Percentiles rank a stretch among this genome's conserved stretches.
phyloP scores from a whole-genome alignment of 2,329 filamentous ascomycete genomes.

The Paecilomyces variotii region DNA sequence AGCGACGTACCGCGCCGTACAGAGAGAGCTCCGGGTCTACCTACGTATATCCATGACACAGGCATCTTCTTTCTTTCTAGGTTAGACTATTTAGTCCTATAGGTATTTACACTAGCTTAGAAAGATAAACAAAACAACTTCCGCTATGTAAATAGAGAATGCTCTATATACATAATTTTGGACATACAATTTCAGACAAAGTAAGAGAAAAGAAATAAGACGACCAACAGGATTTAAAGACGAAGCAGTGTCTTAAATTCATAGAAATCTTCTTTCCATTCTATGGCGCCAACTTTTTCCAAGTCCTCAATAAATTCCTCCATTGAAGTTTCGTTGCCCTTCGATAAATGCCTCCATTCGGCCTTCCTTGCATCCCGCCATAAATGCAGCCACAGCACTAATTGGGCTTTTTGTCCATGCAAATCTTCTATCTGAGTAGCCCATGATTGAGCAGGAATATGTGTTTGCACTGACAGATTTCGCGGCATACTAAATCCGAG shows the following conservation, averaged over 20 bases:
- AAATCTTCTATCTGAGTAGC: slow-evolving; percentile 1
- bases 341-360: neutral
- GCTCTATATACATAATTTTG: too few relatives aligned
- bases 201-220: too few relatives aligned
- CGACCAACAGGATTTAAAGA: too few relatives aligned
- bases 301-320: neutral
- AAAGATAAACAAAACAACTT: too few relatives aligned
- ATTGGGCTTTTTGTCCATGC: slow-evolving; percentile 3
- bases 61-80: too few relatives aligned
- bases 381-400: slow-evolving; percentile 7
- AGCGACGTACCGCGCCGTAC: too few relatives aligned
- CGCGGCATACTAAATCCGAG: neutral
- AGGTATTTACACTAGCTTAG: too few relatives aligned
- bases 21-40: too few relatives aligned
- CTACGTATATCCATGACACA: too few relatives aligned
- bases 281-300: neutral
- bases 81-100: too few relatives aligned
- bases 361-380: slow-evolving; percentile 4
- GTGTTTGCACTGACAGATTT: neutral
- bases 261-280: neutral
- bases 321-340: neutral
- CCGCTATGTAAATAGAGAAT: too few relatives aligned
- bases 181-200: too few relatives aligned
- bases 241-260: neutral
- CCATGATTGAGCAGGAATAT: slow-evolving; percentile 3